Percentiles rank a stretch among this genome's conserved stretches.
These are phyloP conservation scores for Magnolia changhungtana DNA, from an alignment of 164 flowering plant genomes.

Conservation along the genomic window DNA sequence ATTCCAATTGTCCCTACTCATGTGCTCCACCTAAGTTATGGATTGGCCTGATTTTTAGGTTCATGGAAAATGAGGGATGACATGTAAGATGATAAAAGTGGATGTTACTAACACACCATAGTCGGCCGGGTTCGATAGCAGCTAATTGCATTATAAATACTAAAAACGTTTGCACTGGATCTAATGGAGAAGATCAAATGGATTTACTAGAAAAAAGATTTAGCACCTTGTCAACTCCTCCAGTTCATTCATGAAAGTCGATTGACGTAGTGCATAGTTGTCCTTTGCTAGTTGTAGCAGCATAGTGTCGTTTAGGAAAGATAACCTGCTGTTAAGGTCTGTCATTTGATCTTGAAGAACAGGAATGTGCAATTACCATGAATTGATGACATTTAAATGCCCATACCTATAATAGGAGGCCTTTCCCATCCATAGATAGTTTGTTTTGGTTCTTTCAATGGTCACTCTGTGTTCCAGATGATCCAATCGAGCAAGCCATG, in stretches of 20 bases:
- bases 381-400: too few relatives aligned
- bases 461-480: conserved; percentile 5
- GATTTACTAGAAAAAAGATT: not conserved
- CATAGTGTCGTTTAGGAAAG: not conserved
- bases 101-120: too few relatives aligned
- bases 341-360: not conserved
- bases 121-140: not conserved
- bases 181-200: not conserved
- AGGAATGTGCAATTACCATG: not conserved
- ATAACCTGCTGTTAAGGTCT: not conserved
- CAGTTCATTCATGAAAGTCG: not conserved
- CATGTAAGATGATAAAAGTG: too few relatives aligned
- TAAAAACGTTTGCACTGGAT: not conserved
- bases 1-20: too few relatives aligned
- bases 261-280: conserved; percentile 3
- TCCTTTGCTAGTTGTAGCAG: conserved; percentile 1
- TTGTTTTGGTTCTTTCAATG: conserved; percentile 5
- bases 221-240: conserved; percentile 1
- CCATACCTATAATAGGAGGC: not conserved
- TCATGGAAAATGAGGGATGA: too few relatives aligned
- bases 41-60: too few relatives aligned
- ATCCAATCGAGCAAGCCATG: conserved; percentile 16
- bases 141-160: not conserved
- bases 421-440: conserved; percentile 6
- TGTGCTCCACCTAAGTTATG: too few relatives aligned